phyloP scores from a whole-genome alignment of 306 rosid genomes.

The Cajanus cajan region DNA sequence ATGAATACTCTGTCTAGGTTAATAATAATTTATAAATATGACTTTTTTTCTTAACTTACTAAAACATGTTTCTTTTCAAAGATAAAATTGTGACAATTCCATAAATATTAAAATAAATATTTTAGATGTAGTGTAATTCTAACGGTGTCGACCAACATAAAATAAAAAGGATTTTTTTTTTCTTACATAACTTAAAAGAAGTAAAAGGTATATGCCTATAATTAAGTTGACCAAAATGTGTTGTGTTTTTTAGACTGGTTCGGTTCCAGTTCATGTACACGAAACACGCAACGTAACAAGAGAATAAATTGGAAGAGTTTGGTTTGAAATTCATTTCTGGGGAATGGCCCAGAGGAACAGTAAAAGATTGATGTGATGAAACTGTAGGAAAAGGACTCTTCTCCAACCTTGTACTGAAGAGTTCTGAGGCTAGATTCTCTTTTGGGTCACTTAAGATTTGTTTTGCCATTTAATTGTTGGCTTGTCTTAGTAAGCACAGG shows the following conservation, averaged over 20 bases:
- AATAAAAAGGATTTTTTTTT: too few relatives aligned
- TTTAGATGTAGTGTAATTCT: too few relatives aligned
- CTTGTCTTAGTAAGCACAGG: slow-evolving; percentile 21
- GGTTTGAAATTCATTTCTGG: neutral
- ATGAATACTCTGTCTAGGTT: too few relatives aligned
- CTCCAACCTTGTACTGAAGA: slow-evolving; percentile 39
- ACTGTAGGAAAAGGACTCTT: slow-evolving; percentile 41
- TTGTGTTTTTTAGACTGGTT: too few relatives aligned
- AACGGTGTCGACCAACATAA: too few relatives aligned
- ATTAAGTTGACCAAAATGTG: neutral
- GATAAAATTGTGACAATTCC: too few relatives aligned
- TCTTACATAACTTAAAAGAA: too few relatives aligned
- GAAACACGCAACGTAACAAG: neutral
- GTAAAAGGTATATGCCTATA: neutral
- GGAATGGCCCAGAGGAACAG: slow-evolving; percentile 21
- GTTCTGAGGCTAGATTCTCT: slow-evolving; percentile 15
- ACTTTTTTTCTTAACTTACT: too few relatives aligned
- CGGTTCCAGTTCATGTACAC: neutral
- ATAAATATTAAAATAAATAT: too few relatives aligned
- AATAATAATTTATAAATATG: too few relatives aligned
- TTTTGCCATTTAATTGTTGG: slow-evolving; percentile 29
- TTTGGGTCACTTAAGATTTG: slow-evolving; percentile 28
- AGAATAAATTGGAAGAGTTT: neutral
- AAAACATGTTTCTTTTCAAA: too few relatives aligned
- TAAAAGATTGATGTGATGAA: neutral